Base-by-base conservation (phyloP, 192 early-diverging fungal species). In the Coemansia guatemalensis region DNA sequence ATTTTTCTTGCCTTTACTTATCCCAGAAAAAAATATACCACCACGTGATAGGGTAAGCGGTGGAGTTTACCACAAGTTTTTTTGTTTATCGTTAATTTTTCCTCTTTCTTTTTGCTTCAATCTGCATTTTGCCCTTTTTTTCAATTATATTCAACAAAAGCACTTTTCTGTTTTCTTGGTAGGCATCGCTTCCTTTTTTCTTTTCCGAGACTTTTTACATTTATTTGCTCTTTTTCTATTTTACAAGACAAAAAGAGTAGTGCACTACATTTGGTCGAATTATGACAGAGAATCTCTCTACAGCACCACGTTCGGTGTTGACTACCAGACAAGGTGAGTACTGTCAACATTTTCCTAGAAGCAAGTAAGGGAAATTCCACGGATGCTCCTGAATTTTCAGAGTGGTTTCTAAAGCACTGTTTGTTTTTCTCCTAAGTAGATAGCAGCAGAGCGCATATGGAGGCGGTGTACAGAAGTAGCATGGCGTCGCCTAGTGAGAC, bases 401-500 rank as follows among this genome's bases (percentile, higher is more conserved):
- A n/a, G n/a, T n/a, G n/a, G n/a, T n/a, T n/a, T n/a, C n/a, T n/a
- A n/a, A n/a, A n/a, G n/a, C n/a, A n/a, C n/a, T n/a, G n/a, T n/a
- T n/a, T n/a, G n/a, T n/a, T n/a, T n/a, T n/a, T n/a, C n/a, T n/a
- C n/a, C n/a, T n/a, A n/a, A n/a, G 23, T 22, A 23, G 41, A 57
- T 21, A 23, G 26, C 6, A 59, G 9, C 12, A 53, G 24, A 17
- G 27, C 8, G 24, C 52, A 24, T 27, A 53, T 27, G 24, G 27
- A 53, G 18, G 52, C 52, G 20, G 27, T 53, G 11, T 48, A 32
- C 26, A 59, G 41, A 35, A 51, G 51, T 48, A 56, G 66, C 44
- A 58, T 44, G 51, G 56, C 53, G 41, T 32, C 58, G 20, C 18
- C 52, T 5, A 51, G 48, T 6, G 41, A 51, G 41, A 51, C 48